Evolutionary conservation across 1,284 basidiomycete species (phyloP), one percentile per base, ranked within the genome.

Genomic region (Naganishia albida): DNA sequence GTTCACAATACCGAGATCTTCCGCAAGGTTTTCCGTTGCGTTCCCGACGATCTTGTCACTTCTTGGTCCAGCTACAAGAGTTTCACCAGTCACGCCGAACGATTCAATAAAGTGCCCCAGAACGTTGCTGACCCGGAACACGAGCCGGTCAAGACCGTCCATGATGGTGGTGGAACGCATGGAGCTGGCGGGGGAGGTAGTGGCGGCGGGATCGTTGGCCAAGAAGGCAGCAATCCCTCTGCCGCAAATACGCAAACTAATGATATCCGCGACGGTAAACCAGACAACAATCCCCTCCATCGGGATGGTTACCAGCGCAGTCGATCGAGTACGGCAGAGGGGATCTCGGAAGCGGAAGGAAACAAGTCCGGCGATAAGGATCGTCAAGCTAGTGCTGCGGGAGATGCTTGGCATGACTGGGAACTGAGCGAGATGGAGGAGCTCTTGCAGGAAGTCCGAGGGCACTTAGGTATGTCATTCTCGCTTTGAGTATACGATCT

Each of bases 1-100:
- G 85, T 86, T 51, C 87, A 91, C 72, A 95, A 94, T 74, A 97
- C 93, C 67, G 90, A 94, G 76, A 91, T 95, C 68, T 95, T 86
- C 80, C 87, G 92, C 64, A 93, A 90, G 76, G 92, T 96, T 0
- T 97, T 97, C 81, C 88, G 92, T 73, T 88, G 89, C 54, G 82
- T 93, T 50, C 93, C 93, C 3, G 93, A 96, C 75, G 93, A 97
- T 75, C 81, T 88, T 16, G 86, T 96, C 62, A 89, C 88, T 1
- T 93, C 92, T 0, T 97, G 93, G 94, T 92, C 93, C 72, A 89
- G 91, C 74, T 95, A 95, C 81, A 93, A 88, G 75, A 88, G 93
- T 67, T 95, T 91, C 68, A 75, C 75, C 46, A 78, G 83, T 39
- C 84, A 90, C 72, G 87, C 90, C 66, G 91, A 92, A 70, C 85